phyloP scores from a whole-genome alignment of 768 basidiomycete genomes.

The Pleurotus cornucopiae region DNA sequence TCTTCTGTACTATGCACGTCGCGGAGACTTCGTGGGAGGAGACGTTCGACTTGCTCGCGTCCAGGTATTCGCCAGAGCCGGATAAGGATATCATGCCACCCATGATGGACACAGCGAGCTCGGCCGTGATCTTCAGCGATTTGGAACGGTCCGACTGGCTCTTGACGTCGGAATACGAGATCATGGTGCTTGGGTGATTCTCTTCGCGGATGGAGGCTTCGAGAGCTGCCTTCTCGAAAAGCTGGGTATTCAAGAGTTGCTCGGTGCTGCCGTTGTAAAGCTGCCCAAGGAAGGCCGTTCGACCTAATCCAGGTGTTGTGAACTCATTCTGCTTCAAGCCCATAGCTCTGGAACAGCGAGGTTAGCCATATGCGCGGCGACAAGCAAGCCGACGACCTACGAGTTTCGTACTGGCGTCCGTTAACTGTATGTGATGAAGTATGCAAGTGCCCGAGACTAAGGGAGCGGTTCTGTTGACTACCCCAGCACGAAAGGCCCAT shows the following conservation, averaged over 20 bases:
- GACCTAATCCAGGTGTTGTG: not conserved
- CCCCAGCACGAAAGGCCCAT: too few species aligned
- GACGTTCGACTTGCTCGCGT: constrained; percentile 5
- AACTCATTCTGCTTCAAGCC: constrained; percentile 1
- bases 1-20: not conserved
- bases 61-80: constrained; percentile 5
- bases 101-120: constrained; percentile 5
- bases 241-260: constrained; percentile 6
- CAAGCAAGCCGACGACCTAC: too few species aligned
- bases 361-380: too few species aligned
- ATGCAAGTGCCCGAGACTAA: too few species aligned
- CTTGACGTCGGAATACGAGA: constrained; percentile 5
- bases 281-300: constrained; percentile 2
- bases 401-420: too few species aligned
- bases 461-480: too few species aligned
- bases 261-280: constrained; percentile 5
- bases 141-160: constrained; percentile 4
- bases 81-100: constrained; percentile 5
- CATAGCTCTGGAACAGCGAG: not conserved
- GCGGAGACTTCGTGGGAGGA: constrained; percentile 5
- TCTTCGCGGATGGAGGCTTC: not conserved
- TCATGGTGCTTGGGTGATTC: not conserved
- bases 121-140: constrained; percentile 5
- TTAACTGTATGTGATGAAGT: too few species aligned
- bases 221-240: not conserved